Percentiles rank a stretch among this genome's conserved stretches.
Evolutionary conservation across 106 monocot species (phyloP).

Genomic region (Posidonia australis): DNA sequence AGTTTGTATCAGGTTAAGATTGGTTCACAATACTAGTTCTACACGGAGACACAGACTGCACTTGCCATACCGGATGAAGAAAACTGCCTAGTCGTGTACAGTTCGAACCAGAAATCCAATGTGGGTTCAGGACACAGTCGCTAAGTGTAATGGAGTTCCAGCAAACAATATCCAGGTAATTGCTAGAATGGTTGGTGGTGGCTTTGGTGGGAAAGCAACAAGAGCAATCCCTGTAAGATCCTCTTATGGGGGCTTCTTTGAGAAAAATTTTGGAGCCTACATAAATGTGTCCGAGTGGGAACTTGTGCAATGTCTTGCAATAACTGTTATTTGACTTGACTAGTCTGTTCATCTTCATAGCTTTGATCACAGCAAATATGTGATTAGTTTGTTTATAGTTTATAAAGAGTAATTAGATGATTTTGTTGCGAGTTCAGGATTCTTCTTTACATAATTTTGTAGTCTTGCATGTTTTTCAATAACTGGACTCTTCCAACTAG

Average conservation of each 20-base stretch:
- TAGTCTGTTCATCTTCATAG: too few relatives aligned
- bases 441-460: too few relatives aligned
- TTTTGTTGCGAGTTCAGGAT: too few relatives aligned
- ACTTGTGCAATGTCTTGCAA: too few relatives aligned
- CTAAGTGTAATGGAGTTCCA: conserved; percentile 73
- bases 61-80: conserved; percentile 85
- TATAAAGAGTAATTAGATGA: too few relatives aligned
- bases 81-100: conserved; percentile 66
- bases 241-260: neutral
- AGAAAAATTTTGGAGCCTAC: neutral
- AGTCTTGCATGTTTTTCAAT: too few relatives aligned
- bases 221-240: conserved; percentile 49
- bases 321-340: too few relatives aligned
- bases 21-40: conserved; percentile 74
- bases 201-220: conserved; percentile 71
- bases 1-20: conserved; percentile 60
- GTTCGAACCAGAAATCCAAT: conserved; percentile 54
- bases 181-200: conserved; percentile 80
- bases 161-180: conserved; percentile 66
- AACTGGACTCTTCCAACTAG: too few relatives aligned
- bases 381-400: too few relatives aligned
- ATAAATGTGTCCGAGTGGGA: too few relatives aligned
- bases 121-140: conserved; percentile 34
- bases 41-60: conserved; percentile 75
- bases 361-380: too few relatives aligned